Conservation (phyloP, 1,284 basidiomycete species). For the Microbotryum scabiosae region DNA sequence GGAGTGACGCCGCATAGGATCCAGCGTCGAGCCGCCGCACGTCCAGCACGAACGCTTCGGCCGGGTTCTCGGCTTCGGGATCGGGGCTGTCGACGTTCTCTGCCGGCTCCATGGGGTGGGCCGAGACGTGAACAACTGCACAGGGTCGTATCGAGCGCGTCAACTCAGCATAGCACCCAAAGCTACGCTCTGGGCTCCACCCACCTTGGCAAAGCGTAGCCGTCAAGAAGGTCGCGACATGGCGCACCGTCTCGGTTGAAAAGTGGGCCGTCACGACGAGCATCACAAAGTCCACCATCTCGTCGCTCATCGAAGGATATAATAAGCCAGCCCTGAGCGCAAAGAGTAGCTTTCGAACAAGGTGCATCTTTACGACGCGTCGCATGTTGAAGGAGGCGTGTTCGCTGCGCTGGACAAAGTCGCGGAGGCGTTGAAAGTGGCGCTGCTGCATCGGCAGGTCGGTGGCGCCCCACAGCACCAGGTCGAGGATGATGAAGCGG, state of each 20-base stretch:
- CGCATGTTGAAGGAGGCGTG: conserved; percentile 38
- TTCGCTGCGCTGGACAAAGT: conserved; percentile 61
- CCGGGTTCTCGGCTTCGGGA: too few relatives aligned
- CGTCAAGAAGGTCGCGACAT: conserved; percentile 15
- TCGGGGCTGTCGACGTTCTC: too few relatives aligned
- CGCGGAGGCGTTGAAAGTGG: conserved; percentile 71
- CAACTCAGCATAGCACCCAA: neutral
- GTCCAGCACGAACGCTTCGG: conserved; percentile 3
- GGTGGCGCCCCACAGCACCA: conserved; percentile 77
- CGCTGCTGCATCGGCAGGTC: conserved; percentile 59
- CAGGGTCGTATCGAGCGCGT: too few relatives aligned
- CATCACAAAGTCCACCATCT: conserved; percentile 7
- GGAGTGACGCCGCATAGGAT: neutral
- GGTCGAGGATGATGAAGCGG: conserved; percentile 72
- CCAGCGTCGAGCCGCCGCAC: neutral
- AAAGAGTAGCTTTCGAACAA: conserved; percentile 70
- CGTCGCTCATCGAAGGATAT: neutral
- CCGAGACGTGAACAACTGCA: neutral
- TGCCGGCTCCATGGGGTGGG: too few relatives aligned
- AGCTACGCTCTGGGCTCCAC: neutral
- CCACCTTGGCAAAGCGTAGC: conserved; percentile 7
- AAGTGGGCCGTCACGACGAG: conserved; percentile 4
- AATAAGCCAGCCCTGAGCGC: conserved; percentile 62
- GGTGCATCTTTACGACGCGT: conserved; percentile 39
- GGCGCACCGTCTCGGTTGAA: conserved; percentile 10